Base-by-base conservation (phyloP, 805 yeast species). In the Barnettozyma pratensis region DNA sequence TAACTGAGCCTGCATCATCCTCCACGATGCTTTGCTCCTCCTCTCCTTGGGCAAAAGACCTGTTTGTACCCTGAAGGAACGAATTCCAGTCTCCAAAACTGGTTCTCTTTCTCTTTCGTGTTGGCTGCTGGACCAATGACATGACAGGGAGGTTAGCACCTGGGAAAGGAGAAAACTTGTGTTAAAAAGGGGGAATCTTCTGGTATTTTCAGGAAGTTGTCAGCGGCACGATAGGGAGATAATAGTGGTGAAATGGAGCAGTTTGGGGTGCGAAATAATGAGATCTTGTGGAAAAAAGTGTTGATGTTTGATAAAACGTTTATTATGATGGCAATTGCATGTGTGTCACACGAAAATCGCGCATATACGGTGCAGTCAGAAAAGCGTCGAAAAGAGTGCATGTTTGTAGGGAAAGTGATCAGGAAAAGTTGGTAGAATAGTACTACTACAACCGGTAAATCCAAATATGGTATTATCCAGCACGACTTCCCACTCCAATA, bases 71-170 rank as follows among this genome's bases (percentile, higher is more conserved):
- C 40, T 53, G 55, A 1, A 59, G 47, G 12, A 54, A 44, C 50
- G 57, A 53, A 57, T 53, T 62, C 67, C 56, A 64, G 50, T 57
- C 64, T 31, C 56, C 50, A 45, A 52, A 59, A 37, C 58, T 53
- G 11, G 60, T 59, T 54, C 75, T 65, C n/a, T 72, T 73, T 51
- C 75, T 63, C 58, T 71, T 71, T 45, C 75, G 55, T 25, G 58
- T 57, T 28, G 66, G 51, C 9, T 45, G 49, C 37, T 49, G 64
- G 34, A 67, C 59, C 59, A 67, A 34, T 9, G 56, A 52, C 59
- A 56, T 54, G 35, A 12, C 28, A 5, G 12, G 5, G 11, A n/a
- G 30, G 14, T 9, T 34, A 26, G 37, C 38, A 41, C 44, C 25
- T 26, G 8, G 6, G 34, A 30, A 11, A 11, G 25, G 31, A 31